Evolutionary conservation across 2,329 filamentous ascomycete genomes (phyloP).

Genomic region (Verticillium dahliae): DNA sequence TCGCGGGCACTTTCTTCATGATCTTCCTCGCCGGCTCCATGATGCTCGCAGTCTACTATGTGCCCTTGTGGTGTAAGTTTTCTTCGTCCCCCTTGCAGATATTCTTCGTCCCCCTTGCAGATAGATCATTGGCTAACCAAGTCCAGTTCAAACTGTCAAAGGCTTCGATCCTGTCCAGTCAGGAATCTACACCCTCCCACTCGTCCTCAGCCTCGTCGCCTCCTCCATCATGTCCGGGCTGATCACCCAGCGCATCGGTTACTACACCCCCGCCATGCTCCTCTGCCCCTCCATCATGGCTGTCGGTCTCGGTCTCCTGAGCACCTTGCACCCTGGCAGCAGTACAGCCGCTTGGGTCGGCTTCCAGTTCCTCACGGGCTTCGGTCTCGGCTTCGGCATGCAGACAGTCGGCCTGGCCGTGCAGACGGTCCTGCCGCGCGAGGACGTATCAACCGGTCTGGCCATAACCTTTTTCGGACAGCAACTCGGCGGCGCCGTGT

Average conservation of each 20-base stretch:
- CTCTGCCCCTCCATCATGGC: slow-evolving; percentile 22
- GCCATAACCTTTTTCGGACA: slow-evolving; percentile 38
- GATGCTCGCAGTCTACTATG: slow-evolving; percentile 25
- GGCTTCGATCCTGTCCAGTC: slow-evolving; percentile 29
- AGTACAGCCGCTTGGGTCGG: slow-evolving; percentile 32
- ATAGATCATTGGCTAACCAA: not conserved
- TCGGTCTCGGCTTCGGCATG: slow-evolving; percentile 34
- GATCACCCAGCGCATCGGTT: slow-evolving; percentile 29
- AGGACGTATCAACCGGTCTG: slow-evolving; percentile 37
- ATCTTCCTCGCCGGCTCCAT: slow-evolving; percentile 31
- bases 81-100: too few relatives aligned
- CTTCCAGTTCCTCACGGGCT: slow-evolving; percentile 35
- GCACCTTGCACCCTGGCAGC: slow-evolving; percentile 28
- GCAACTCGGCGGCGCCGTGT: slow-evolving; percentile 36
- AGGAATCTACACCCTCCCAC: slow-evolving; percentile 32
- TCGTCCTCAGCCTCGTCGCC: slow-evolving; percentile 29
- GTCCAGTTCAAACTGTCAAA: slow-evolving; percentile 32
- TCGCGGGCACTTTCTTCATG: slow-evolving; percentile 23
- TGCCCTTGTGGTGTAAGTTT: slow-evolving; percentile 41
- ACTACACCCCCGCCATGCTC: slow-evolving; percentile 38
- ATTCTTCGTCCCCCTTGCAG: too few relatives aligned
- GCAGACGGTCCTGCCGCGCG: slow-evolving; percentile 33
- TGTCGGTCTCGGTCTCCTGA: slow-evolving; percentile 33
- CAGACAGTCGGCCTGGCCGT: slow-evolving; percentile 38
- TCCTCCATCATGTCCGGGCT: slow-evolving; percentile 25